Evolutionary conservation across 345 rosid species (phyloP).

Genomic region (Citropsis articulata): DNA sequence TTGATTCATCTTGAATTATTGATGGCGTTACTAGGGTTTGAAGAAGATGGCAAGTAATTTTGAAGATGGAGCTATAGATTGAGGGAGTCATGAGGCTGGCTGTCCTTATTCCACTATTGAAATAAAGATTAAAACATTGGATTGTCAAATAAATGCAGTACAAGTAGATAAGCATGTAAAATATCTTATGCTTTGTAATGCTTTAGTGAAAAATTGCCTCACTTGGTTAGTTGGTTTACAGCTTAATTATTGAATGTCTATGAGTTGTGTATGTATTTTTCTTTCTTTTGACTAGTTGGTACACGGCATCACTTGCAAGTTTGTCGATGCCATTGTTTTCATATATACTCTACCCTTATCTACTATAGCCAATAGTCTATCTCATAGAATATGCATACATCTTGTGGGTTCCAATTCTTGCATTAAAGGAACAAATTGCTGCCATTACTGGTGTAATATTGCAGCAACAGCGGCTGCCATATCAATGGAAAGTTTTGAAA

Average conservation of each 20-base stretch:
- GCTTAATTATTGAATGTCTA: neutral
- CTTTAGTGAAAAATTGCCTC: neutral
- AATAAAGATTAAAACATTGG: constrained; percentile 56
- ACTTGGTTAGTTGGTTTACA: neutral
- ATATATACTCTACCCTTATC: neutral
- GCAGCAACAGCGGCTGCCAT: constrained; percentile 54
- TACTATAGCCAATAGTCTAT: neutral
- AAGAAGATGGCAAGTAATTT: constrained; percentile 43
- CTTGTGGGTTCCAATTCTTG: constrained; percentile 58
- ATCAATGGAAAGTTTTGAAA: constrained; percentile 56
- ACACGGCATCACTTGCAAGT: neutral
- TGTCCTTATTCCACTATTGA: constrained; percentile 28
- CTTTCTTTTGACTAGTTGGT: neutral
- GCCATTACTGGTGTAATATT: constrained; percentile 52
- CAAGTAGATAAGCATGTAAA: constrained; percentile 56
- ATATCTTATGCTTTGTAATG: neutral
- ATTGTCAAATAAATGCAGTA: constrained; percentile 45
- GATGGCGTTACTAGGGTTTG: constrained; percentile 7
- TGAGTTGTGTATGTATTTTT: neutral
- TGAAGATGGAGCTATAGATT: constrained; percentile 28
- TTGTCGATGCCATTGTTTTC: neutral
- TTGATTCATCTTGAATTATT: neutral
- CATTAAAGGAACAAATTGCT: constrained; percentile 62
- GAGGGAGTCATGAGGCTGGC: constrained; percentile 23
- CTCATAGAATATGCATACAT: neutral